Evolutionary conservation across 768 basidiomycete species (phyloP).

Genomic region (Royoungia palumana): DNA sequence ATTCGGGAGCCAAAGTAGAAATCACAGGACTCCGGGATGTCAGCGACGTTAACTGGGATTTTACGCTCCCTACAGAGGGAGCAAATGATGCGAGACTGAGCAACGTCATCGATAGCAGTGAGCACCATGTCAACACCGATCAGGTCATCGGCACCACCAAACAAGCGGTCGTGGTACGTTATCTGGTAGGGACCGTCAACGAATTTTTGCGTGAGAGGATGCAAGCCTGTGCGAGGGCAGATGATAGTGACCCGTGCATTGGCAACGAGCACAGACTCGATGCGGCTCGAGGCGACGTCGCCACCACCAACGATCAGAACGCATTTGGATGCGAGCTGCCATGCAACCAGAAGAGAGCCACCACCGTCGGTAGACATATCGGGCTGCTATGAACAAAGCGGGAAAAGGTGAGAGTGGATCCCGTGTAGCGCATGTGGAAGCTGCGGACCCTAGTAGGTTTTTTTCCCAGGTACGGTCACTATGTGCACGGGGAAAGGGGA

Average conservation of each 20-base stretch:
- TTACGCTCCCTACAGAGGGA: conserved; percentile 58
- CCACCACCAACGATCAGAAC: conserved; percentile 96
- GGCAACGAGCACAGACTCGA: conserved; percentile 80
- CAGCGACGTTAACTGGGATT: conserved; percentile 94
- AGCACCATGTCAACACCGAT: conserved; percentile 80
- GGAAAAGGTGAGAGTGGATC: neutral
- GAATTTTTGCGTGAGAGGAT: conserved; percentile 52
- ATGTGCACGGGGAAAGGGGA: conserved; percentile 1
- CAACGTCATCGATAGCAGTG: conserved; percentile 86
- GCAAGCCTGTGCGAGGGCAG: conserved; percentile 64
- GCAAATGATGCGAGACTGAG: conserved; percentile 69
- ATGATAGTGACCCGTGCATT: conserved; percentile 79
- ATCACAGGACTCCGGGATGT: conserved; percentile 93
- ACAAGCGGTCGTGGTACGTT: conserved; percentile 68
- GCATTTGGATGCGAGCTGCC: conserved; percentile 80
- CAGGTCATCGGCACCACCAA: conserved; percentile 62
- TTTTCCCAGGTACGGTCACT: neutral
- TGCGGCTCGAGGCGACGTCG: conserved; percentile 82
- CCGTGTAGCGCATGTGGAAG: neutral
- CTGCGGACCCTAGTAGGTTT: neutral
- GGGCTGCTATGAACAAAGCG: neutral
- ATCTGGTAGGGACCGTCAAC: conserved; percentile 48
- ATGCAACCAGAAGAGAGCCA: conserved; percentile 85
- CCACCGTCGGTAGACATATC: conserved; percentile 37
- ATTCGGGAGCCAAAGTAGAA: conserved; percentile 98